Base-by-base conservation (phyloP, 1,139 yeast genomes). In the Protomyces pachydermus region DNA sequence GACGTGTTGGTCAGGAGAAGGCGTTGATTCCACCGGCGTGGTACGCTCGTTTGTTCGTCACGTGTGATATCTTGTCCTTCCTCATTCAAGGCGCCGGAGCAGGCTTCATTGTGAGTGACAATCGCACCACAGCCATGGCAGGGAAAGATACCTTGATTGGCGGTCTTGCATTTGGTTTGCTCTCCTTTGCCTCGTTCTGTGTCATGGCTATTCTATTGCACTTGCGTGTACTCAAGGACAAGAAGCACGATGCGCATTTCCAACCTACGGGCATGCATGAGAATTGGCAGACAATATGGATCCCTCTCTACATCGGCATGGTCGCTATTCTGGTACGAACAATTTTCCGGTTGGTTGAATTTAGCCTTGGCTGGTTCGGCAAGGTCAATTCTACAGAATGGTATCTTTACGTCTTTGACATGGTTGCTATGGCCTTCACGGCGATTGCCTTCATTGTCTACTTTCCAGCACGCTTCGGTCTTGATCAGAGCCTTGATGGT, bases 21-120 rank as follows among this genome's bases (percentile, higher is more conserved):
- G 25, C 48, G 23, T 3, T 18, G 25, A 16, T 42, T 3, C 56
- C 56, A 2, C 51, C 62, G 5, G 32, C 37, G 2, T 39, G 42
- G 45, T 58, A 58, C 20, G 56, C 62, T 3, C 51, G 50, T 8
- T 14, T 78, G 25, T 80, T 80, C 71, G 81, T 80, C n/a, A 38
- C 70, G 25, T 81, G 82, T 42, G 83, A 80, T 71, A 72, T 79
- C 20, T 14, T 74, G 16, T 76, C 80, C 51, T 75, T 80, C 65
- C 65, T 78, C 10, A 58, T 79, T 56, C 83, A 80, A 69, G 77
- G 74, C 18, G 74, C 74, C 18, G 83, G 83, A 16, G 82, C 80
- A 53, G 82, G 81, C 6, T 56, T 79, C 51, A 73, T 75, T 72
- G 73, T 61, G 20, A 57, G 54, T 10, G 34, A 37, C 14, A 50